phyloP scores from a whole-genome alignment of 257 asterid genomes.

The Fraxinus pennsylvanica region DNA sequence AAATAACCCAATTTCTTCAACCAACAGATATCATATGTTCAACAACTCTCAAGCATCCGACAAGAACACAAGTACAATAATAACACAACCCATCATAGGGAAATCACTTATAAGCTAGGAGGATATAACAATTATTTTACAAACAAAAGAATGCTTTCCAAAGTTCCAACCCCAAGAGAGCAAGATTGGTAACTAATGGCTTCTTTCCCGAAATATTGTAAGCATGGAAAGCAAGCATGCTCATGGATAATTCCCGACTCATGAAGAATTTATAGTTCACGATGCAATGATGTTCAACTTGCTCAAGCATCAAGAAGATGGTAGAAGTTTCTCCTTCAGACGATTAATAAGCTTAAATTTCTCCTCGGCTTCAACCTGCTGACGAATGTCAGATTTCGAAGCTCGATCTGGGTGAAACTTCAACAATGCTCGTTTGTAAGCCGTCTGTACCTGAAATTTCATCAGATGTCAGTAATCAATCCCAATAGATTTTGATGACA shows the following conservation, averaged over 20 bases:
- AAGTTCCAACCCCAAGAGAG: not conserved
- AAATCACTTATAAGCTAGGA: no score
- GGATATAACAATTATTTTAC: not conserved
- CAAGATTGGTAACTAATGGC: not conserved
- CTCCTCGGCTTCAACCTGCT: constrained; percentile 92
- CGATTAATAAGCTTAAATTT: constrained; percentile 86
- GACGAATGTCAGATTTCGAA: constrained; percentile 54
- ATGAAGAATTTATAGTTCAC: not conserved
- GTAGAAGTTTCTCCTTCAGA: constrained; percentile 64
- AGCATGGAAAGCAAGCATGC: not conserved
- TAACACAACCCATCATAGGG: not conserved
- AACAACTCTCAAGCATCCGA: not conserved
- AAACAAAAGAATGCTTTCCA: not conserved
- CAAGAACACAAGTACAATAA: not conserved
- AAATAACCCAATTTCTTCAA: not conserved
- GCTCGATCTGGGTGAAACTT: constrained; percentile 91
- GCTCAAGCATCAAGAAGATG: constrained; percentile 4
- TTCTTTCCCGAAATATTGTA: not conserved
- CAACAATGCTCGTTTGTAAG: constrained; percentile 71
- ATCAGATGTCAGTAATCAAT: constrained; percentile 17
- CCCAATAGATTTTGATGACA: not conserved
- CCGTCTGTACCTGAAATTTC: constrained; percentile 62
- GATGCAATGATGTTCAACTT: not conserved
- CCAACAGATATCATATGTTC: not conserved
- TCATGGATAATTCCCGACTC: not conserved